phyloP scores from a whole-genome alignment of 1,284 basidiomycete species.

The Malassezia yamatoensis region DNA sequence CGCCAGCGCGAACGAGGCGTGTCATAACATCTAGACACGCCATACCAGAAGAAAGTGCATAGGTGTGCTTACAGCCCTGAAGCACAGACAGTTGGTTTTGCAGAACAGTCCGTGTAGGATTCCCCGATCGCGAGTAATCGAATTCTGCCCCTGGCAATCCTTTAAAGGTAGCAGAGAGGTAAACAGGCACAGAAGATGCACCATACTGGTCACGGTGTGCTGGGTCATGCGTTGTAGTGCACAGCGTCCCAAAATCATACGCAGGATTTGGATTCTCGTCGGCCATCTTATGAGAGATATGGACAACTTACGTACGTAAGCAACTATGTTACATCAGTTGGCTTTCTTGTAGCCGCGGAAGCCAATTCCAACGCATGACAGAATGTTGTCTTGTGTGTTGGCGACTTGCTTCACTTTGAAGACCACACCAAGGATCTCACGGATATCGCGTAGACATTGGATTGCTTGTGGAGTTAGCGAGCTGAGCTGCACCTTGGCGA shows the following conservation, averaged over 20 bases:
- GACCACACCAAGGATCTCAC: conserved; percentile 64
- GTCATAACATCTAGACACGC: conserved; percentile 92
- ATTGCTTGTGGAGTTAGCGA: conserved; percentile 65
- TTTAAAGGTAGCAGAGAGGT: conserved; percentile 97
- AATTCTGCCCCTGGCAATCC: conserved; percentile 72
- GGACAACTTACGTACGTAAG: not conserved
- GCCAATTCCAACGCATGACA: conserved; percentile 39
- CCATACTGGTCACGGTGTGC: conserved; percentile 90
- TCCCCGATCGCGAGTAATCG: conserved; percentile 89
- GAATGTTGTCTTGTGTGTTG: conserved; percentile 20
- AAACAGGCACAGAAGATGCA: conserved; percentile 86
- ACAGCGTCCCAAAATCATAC: conserved; percentile 61
- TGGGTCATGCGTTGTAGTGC: conserved; percentile 76
- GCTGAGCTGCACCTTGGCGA: conserved; percentile 75
- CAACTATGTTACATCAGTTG: conserved; percentile 9
- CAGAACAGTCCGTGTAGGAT: conserved; percentile 66
- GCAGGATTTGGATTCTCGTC: not conserved
- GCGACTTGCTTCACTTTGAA: conserved; percentile 51
- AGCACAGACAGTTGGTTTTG: conserved; percentile 45
- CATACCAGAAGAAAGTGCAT: conserved; percentile 92
- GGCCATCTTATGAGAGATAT: conserved; percentile 2
- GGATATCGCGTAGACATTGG: conserved; percentile 77
- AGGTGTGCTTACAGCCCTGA: conserved; percentile 59
- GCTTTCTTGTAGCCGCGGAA: conserved; percentile 36
- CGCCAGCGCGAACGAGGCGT: conserved; percentile 81